These are phyloP conservation scores for Hyaloscypha bicolor DNA, from an alignment of 495 filamentous ascomycete species.

Conservation along the genomic window DNA sequence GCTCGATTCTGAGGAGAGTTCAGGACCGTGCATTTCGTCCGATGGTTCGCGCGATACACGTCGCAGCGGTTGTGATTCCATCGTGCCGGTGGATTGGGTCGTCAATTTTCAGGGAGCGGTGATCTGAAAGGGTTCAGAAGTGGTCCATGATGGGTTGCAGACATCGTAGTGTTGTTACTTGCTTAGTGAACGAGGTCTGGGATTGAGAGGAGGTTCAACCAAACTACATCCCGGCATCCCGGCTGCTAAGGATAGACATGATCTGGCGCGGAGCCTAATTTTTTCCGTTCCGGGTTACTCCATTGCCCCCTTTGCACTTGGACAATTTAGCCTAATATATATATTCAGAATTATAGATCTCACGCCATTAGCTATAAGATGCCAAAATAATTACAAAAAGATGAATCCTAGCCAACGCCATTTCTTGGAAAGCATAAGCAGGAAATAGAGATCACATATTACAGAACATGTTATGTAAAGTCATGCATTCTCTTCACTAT, in stretches of 20 bases:
- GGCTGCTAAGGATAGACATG: background rate
- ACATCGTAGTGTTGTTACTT: background rate
- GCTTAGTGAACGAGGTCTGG: background rate
- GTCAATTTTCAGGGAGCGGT: background rate
- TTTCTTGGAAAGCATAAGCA: no score
- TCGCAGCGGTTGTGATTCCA: constrained; percentile 14
- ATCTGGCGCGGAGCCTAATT: background rate
- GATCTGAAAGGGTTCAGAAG: background rate
- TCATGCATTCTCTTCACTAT: no score
- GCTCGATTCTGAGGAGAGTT: constrained; percentile 27
- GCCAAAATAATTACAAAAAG: no score
- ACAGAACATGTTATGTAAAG: no score
- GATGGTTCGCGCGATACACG: constrained; percentile 7
- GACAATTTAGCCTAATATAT: no score
- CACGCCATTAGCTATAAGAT: no score
- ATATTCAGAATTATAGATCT: no score
- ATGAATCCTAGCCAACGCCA: no score
- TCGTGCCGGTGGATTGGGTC: background rate
- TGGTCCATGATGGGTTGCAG: background rate
- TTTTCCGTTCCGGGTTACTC: background rate
- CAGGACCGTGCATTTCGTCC: constrained; percentile 18
- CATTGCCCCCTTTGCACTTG: background rate
- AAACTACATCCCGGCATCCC: background rate
- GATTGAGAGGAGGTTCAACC: constrained; percentile 21
- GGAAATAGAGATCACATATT: no score